A percentile compares a stretch with the other conserved stretches of the same genome.
phyloP scores from a whole-genome alignment of 805 yeast species.

The Zygosaccharomyces bailii region DNA sequence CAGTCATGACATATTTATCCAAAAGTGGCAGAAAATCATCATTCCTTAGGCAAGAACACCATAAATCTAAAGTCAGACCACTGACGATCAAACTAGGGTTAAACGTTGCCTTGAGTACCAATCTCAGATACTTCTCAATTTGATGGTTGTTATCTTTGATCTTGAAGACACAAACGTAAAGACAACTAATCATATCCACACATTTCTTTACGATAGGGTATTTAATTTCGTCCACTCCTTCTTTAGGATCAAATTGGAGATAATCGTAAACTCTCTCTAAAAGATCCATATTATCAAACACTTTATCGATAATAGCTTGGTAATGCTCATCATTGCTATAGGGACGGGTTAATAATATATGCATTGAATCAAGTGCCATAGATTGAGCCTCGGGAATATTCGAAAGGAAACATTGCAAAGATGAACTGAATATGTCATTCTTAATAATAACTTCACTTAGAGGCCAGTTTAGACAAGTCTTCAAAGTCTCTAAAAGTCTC shows the following conservation, averaged over 20 bases:
- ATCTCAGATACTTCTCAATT: constrained; percentile 60
- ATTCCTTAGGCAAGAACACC: constrained; percentile 85
- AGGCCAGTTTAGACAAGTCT: constrained; percentile 90
- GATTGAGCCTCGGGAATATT: constrained; percentile 68
- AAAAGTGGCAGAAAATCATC: constrained; percentile 56
- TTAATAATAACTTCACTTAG: constrained; percentile 68
- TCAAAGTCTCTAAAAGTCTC: constrained; percentile 73
- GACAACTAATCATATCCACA: constrained; percentile 73
- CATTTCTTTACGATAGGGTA: constrained; percentile 84
- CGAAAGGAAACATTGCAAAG: constrained; percentile 57
- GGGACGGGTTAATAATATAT: constrained; percentile 77
- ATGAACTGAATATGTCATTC: constrained; percentile 60
- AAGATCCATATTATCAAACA: constrained; percentile 75
- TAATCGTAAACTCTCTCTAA: constrained; percentile 60
- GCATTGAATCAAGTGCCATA: constrained; percentile 86
- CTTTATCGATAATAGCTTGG: constrained; percentile 70
- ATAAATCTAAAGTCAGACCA: constrained; percentile 85
- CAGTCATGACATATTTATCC: constrained; percentile 54
- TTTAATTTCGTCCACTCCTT: constrained; percentile 71
- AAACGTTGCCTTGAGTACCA: constrained; percentile 75
- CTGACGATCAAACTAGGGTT: constrained; percentile 87
- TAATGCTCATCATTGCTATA: constrained; percentile 67
- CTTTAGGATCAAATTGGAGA: constrained; percentile 49
- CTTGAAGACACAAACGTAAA: constrained; percentile 53
- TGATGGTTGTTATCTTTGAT: constrained; percentile 48